Evolutionary conservation across 768 basidiomycete genomes (phyloP), one percentile per base, ranked within the genome.

Genomic region (Tulasnella calospora): DNA sequence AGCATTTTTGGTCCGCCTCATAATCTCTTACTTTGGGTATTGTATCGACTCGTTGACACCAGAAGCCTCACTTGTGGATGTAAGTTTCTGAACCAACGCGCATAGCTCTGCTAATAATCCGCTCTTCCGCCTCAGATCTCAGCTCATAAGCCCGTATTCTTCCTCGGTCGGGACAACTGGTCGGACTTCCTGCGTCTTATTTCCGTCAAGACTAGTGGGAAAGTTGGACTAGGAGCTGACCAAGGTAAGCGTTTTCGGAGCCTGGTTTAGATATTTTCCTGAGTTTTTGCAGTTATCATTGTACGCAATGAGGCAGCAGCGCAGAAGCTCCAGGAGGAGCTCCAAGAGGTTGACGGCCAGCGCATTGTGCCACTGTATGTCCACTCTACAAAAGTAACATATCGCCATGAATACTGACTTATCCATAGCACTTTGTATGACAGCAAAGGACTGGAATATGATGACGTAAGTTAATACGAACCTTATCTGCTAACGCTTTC

Each of bases 281-380:
- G 80, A 89, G n/a, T n/a, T 92, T 15, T 90, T 0, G 84, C 89
- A 93, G 92, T 90, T 79, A 91, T 93, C 41, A 84, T 93, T 3
- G 92, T 93, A 8, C 90, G 92, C 7, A 85, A 92, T 75, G 87
- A 91, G 0, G 82, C 81, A 9, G 89, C 12, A 84, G 85, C 69
- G 80, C 84, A 36, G 86, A 89, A 81, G 85, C 92, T 0, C n/a
- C n/a, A n/a, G n/a, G n/a, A n/a, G n/a, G n/a, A n/a, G n/a, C n/a
- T n/a, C 90, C 90, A 3, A 84, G 89, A 0, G 86, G 89, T 17
- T 90, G 90, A 13, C 77, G 89, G 57, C 6, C 8, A 19, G 30
- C n/a, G n/a, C n/a, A 86, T 90, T 15, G 90, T 89, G 10, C 77
- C 89, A 8, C 88, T 78, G 41, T 33, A 46, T 2, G 13, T 12